These are phyloP conservation scores for Mycena filopes DNA, from an alignment of 768 basidiomycete species.

Conservation along the genomic window DNA sequence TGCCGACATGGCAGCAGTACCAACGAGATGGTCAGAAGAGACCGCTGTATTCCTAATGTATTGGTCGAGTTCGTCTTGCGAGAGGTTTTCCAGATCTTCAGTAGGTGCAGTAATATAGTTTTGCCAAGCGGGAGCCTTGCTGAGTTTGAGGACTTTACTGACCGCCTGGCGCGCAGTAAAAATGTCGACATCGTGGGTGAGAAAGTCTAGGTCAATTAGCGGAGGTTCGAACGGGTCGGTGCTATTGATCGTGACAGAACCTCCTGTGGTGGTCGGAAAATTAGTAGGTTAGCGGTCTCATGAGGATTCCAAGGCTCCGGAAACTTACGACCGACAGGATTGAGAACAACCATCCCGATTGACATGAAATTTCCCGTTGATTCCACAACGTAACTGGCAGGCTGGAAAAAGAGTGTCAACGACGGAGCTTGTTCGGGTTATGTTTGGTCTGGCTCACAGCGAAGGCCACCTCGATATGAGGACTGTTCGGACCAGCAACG, in stretches of 20 bases:
- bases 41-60: constrained; percentile 20
- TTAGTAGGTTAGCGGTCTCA: background rate
- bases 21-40: constrained; percentile 30
- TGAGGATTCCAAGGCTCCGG: background rate
- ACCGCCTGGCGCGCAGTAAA: constrained; percentile 27
- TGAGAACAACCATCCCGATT: constrained; percentile 7
- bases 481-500: constrained; percentile 45
- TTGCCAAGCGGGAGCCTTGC: constrained; percentile 30
- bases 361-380: constrained; percentile 24
- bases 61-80: constrained; percentile 24
- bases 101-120: constrained; percentile 30
- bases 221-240: constrained; percentile 52
- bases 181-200: constrained; percentile 35
- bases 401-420: background rate
- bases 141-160: constrained; percentile 13
- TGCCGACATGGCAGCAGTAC: constrained; percentile 34
- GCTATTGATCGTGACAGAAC: constrained; percentile 43
- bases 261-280: constrained; percentile 26
- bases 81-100: background rate
- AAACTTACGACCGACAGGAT: constrained; percentile 13
- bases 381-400: background rate
- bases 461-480: constrained; percentile 49
- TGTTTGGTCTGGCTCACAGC: constrained; percentile 31
- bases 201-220: constrained; percentile 56
- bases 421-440: background rate